phyloP scores from a whole-genome alignment of 2,329 filamentous ascomycete species.

The Alternaria postmessia region DNA sequence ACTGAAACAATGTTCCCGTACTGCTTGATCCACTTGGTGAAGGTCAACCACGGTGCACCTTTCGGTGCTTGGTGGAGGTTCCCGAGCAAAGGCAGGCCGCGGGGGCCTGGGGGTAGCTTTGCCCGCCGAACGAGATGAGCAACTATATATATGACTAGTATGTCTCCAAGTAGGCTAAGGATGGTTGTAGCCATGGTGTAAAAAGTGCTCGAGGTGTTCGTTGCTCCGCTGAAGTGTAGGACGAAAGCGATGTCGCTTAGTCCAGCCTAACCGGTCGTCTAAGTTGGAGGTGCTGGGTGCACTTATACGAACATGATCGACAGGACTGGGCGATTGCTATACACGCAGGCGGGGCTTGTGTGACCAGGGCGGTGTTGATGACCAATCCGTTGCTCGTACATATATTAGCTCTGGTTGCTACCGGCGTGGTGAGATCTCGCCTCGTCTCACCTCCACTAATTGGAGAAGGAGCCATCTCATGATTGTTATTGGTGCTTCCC shows the following conservation, averaged over 20 bases:
- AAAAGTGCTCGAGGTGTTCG: neutral
- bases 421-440: neutral
- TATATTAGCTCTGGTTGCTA: neutral
- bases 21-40: constrained; percentile 42
- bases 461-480: no score
- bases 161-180: neutral
- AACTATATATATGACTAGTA: neutral
- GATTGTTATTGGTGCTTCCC: no score
- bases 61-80: constrained; percentile 44
- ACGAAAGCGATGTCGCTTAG: neutral
- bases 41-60: constrained; percentile 34
- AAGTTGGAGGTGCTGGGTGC: neutral
- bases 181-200: neutral
- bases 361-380: neutral
- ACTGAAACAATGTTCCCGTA: constrained; percentile 48
- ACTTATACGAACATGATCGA: neutral
- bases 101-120: constrained; percentile 38
- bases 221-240: neutral
- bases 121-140: neutral
- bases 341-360: neutral
- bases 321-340: neutral
- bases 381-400: neutral
- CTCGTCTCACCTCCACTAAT: neutral
- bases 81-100: constrained; percentile 42
- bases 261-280: neutral